A percentile compares a stretch with the other conserved stretches of the same genome.
Evolutionary conservation across 2,329 filamentous ascomycete species (phyloP).

Genomic region (Xylaria polymorpha): DNA sequence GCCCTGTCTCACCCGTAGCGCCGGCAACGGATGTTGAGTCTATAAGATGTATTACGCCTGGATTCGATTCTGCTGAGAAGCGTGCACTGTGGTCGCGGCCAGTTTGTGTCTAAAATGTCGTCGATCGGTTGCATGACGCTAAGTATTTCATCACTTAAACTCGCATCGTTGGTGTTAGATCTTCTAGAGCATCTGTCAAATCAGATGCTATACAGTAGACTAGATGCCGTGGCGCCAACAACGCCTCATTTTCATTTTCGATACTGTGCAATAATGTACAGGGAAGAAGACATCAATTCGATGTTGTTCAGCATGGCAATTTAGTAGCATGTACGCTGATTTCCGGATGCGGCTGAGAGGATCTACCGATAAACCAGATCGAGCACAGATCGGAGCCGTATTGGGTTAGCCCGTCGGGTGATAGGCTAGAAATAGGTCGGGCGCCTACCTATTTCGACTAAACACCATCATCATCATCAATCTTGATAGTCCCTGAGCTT

Average conservation of each 20-base stretch:
- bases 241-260: neutral
- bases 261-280: constrained; percentile 1
- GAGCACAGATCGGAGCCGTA: constrained; percentile 4
- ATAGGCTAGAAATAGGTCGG: neutral
- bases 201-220: neutral
- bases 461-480: constrained; percentile 16
- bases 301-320: neutral
- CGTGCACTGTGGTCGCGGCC: neutral
- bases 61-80: neutral
- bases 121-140: constrained; percentile 21
- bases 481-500: constrained; percentile 23
- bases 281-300: constrained; percentile 11
- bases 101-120: neutral
- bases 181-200: constrained; percentile 1
- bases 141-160: constrained; percentile 4
- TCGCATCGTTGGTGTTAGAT: neutral
- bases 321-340: neutral
- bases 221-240: neutral
- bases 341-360: constrained; percentile 11
- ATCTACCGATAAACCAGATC: constrained; percentile 21
- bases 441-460: constrained; percentile 24
- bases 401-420: constrained; percentile 7
- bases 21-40: constrained; percentile 9
- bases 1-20: neutral
- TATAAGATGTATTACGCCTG: neutral